Conservation (phyloP, 352 stramenopile genomes). For the Chrysophaeum taylorii region DNA sequence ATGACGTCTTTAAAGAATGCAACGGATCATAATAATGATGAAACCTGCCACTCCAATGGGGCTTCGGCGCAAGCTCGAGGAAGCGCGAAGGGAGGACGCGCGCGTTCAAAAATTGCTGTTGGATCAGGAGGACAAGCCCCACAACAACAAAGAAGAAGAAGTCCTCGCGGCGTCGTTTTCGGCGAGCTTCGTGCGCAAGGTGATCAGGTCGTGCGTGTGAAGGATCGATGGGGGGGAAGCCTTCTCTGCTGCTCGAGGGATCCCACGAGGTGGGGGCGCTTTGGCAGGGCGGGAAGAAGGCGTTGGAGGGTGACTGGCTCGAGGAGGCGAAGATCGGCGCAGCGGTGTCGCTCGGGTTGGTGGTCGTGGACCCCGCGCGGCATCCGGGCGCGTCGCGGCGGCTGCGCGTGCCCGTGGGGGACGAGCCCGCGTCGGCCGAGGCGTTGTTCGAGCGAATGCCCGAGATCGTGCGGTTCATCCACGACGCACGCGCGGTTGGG, state of each 20-base stretch:
- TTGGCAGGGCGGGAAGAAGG: not conserved
- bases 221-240: conserved; percentile 1
- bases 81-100: no score
- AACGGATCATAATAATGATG: no score
- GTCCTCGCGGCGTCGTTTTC: no score
- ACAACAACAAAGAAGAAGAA: no score
- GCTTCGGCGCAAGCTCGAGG: no score
- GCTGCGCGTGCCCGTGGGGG: not conserved
- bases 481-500: not conserved
- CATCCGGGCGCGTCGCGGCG: not conserved
- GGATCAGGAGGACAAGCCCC: no score
- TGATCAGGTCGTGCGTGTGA: no score
- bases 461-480: not conserved
- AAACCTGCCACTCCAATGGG: no score
- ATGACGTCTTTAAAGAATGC: no score
- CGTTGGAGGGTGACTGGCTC: not conserved
- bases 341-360: not conserved
- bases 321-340: not conserved
- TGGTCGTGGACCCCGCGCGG: not conserved
- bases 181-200: no score
- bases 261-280: not conserved
- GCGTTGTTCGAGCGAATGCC: not conserved
- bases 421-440: not conserved
- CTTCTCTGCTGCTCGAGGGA: not conserved
- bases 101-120: no score